phyloP scores from a whole-genome alignment of 2,329 filamentous ascomycete genomes.

The Paradendryphiella salina region DNA sequence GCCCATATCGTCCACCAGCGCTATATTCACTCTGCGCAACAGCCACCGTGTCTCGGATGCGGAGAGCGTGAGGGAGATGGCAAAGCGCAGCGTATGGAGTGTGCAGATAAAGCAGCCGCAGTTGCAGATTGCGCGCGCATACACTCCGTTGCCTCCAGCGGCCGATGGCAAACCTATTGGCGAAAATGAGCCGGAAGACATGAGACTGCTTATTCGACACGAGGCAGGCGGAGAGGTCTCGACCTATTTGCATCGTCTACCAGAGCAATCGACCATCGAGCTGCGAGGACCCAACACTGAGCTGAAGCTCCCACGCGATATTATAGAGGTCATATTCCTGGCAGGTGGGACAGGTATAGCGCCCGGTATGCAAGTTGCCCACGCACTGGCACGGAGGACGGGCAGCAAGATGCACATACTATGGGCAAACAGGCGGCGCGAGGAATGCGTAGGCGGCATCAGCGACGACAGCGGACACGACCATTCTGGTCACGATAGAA shows the following conservation, averaged over 20 bases:
- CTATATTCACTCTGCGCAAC: constrained; percentile 67
- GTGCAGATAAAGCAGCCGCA: constrained; percentile 94
- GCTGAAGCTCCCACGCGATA: constrained; percentile 59
- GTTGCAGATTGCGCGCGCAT: constrained; percentile 86
- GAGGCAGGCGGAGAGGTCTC: constrained; percentile 84
- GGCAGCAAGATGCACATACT: constrained; percentile 66
- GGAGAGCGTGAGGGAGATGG: constrained; percentile 46
- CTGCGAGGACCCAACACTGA: constrained; percentile 78
- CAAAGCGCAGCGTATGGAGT: constrained; percentile 74
- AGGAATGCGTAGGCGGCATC: constrained; percentile 66
- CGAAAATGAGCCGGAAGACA: constrained; percentile 41
- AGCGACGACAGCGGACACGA: constrained; percentile 50
- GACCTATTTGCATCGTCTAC: constrained; percentile 71
- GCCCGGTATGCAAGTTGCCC: constrained; percentile 79
- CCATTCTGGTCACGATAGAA: constrained; percentile 10
- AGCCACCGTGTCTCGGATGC: constrained; percentile 30
- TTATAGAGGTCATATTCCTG: constrained; percentile 72
- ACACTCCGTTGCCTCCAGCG: constrained; percentile 78
- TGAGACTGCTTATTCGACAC: constrained; percentile 78
- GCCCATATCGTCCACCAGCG: constrained; percentile 66
- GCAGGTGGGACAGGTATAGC: constrained; percentile 93
- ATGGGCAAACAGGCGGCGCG: constrained; percentile 74
- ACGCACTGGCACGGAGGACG: constrained; percentile 59
- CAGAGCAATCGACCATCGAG: constrained; percentile 66
- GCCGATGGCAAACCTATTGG: constrained; percentile 37